Evolutionary conservation across 148 eudicot genomes (phyloP).

Genomic region (Persicaria maculosa): DNA sequence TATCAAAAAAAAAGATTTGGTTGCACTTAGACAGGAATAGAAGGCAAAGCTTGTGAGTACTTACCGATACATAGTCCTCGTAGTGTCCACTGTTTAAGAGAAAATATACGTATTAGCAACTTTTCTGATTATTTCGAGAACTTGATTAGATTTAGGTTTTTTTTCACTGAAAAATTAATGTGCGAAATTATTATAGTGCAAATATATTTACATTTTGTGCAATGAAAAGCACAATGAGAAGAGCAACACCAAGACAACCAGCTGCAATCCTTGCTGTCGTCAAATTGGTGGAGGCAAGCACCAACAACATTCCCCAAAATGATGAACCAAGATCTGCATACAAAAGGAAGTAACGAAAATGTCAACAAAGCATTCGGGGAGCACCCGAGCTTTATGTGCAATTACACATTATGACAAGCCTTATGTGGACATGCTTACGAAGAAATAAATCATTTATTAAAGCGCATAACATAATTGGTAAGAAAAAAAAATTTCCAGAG

Average conservation of each 20-base stretch:
- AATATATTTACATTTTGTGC: slow-evolving; percentile 70
- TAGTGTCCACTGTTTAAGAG: slow-evolving; percentile 80
- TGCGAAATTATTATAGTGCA: neutral
- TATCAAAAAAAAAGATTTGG: neutral
- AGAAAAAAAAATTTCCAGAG: neutral
- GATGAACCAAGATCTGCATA: slow-evolving; percentile 91
- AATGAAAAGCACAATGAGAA: slow-evolving; percentile 72
- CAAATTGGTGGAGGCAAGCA: slow-evolving; percentile 86
- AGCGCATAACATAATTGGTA: neutral
- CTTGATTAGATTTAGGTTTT: neutral
- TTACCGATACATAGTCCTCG: slow-evolving; percentile 94
- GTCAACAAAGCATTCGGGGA: neutral
- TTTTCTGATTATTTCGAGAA: neutral
- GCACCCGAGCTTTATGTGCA: neutral
- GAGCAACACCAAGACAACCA: slow-evolving; percentile 79
- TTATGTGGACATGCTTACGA: neutral
- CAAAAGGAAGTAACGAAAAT: slow-evolving; percentile 3
- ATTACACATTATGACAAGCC: neutral
- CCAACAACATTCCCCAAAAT: slow-evolving; percentile 97
- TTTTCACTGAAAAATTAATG: no score
- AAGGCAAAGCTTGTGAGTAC: slow-evolving; percentile 15
- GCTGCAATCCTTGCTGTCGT: slow-evolving; percentile 87
- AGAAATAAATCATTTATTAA: neutral
- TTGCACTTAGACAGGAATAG: neutral
- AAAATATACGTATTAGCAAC: slow-evolving; percentile 13